Conservation (phyloP, 1,139 yeast species). For the Yamadazyma taylorii region DNA sequence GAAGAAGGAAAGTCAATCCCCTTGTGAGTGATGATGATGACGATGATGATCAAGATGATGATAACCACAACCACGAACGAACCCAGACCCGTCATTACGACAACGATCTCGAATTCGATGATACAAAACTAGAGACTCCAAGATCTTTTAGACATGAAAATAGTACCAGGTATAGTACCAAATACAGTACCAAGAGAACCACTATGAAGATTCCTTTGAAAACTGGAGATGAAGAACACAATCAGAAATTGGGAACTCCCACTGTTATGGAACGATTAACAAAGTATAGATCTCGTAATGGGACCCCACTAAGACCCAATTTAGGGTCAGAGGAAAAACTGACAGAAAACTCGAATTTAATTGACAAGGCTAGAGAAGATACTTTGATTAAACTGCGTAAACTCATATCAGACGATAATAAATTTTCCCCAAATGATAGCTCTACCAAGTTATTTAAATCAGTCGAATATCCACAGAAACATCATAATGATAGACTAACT, state of each 20-base stretch:
- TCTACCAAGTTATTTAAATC: conserved; percentile 2
- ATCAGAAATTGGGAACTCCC: conserved; percentile 14
- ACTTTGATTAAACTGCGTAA: conserved; percentile 17
- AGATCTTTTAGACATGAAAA: conserved; percentile 12
- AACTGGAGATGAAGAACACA: conserved; percentile 9
- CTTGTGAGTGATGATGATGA: conserved; percentile 1
- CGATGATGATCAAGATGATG: conserved; percentile 6
- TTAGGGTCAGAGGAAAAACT: conserved; percentile 4
- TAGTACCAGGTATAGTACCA: conserved; percentile 8
- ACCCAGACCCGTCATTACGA: no score
- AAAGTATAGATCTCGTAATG: conserved; percentile 17
- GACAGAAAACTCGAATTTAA: conserved; percentile 6
- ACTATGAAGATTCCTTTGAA: conserved; percentile 22
- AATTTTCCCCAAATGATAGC: conserved; percentile 20
- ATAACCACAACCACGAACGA: background rate
- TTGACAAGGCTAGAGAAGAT: conserved; percentile 13
- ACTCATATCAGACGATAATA: conserved; percentile 24
- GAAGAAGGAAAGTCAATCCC: conserved; percentile 1
- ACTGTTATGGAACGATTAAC: conserved; percentile 7
- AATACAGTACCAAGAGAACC: conserved; percentile 14
- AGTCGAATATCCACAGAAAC: background rate
- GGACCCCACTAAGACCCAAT: conserved; percentile 18
- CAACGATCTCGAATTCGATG: conserved; percentile 26
- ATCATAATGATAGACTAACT: background rate
- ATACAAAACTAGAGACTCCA: conserved; percentile 25